Base-by-base conservation (phyloP, 129 eudicot species). In the Flaveria brownii region DNA sequence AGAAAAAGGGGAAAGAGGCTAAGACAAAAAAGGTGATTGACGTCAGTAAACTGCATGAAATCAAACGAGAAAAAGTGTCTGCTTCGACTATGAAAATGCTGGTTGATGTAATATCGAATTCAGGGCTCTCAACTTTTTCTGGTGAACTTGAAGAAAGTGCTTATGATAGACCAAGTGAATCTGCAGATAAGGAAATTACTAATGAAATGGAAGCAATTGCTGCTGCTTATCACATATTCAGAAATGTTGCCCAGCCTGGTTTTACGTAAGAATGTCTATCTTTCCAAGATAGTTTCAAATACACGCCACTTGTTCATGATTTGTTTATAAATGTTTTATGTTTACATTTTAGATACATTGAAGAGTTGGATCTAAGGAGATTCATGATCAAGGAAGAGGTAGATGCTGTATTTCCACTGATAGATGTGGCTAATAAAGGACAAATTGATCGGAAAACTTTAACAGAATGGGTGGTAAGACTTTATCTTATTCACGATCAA, bases 381-480 rank as follows among this genome's bases (percentile, higher is more conserved):
- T 94, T 94, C 86, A 81, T 94, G 93, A 88, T 85, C 51, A 84
- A 86, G 86, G 97, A 94, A 68, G 97, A 94, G 89, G 98, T 94
- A 68, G 87, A 90, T 74, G 57, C 76, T 30, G 88, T 90, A 70
- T 79, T 89, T 83, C 97, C 96, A 9, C 54, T 91, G 82, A 85
- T 94, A 18, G 97, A 88, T 52, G 87, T 82, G 68, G 81, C 87
- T 59, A 93, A 93, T 15, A 85, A 83, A 28, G 96, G 97, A 30
- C 84, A 81, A 59, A 87, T 90, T 28, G 85, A 85, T 69, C 62
- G 84, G 66, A 88, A 84, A 85, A 20, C 91, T 52, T 84, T 93
- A 75, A 88, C 85, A 0, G 90, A 93, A 28, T 93, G 98, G 98
- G 98, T 93, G 96, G 98, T 93, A 87, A 54, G 89, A 51, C 16